Evolutionary conservation across 2,329 filamentous ascomycete species (phyloP).

Genomic region (Fusarium beomiforme): DNA sequence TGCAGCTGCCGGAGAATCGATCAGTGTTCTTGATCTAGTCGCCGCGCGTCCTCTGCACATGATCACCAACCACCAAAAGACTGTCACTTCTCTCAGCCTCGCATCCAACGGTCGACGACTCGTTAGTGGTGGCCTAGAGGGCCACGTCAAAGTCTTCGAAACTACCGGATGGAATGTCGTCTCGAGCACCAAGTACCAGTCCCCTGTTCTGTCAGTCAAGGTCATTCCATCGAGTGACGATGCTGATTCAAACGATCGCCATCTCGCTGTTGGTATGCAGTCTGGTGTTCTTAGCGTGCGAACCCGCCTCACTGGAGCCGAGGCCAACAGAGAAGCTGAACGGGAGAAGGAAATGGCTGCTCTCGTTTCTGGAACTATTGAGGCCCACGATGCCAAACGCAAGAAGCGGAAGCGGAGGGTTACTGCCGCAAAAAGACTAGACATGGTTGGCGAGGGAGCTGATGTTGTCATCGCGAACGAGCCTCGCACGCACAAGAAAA

Average conservation of each 20-base stretch:
- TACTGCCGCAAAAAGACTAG: slow-evolving; percentile 65
- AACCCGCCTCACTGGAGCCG: slow-evolving; percentile 85
- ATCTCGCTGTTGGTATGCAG: slow-evolving; percentile 94
- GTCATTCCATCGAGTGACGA: slow-evolving; percentile 65
- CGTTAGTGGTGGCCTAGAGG: slow-evolving; percentile 89
- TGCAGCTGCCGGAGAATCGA: slow-evolving; percentile 84
- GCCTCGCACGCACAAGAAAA: slow-evolving; percentile 59
- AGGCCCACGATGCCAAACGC: slow-evolving; percentile 77
- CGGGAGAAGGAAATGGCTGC: slow-evolving; percentile 87
- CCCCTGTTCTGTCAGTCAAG: slow-evolving; percentile 85
- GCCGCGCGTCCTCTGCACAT: slow-evolving; percentile 88
- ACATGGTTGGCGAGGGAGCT: slow-evolving; percentile 83
- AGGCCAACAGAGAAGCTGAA: slow-evolving; percentile 80
- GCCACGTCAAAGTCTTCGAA: slow-evolving; percentile 97
- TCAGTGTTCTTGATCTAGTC: slow-evolving; percentile 92
- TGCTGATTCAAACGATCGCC: slow-evolving; percentile 77
- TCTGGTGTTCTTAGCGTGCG: slow-evolving; percentile 91
- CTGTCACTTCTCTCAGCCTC: slow-evolving; percentile 86
- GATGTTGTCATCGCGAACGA: slow-evolving; percentile 90
- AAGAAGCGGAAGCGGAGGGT: slow-evolving; percentile 72
- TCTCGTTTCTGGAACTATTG: slow-evolving; percentile 79
- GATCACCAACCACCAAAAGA: slow-evolving; percentile 96
- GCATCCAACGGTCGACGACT: slow-evolving; percentile 84
- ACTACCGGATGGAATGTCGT: slow-evolving; percentile 96
- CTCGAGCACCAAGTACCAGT: slow-evolving; percentile 91